These are phyloP conservation scores for Clavaria fumosa DNA, from an alignment of 768 basidiomycete genomes.

Conservation along the genomic window DNA sequence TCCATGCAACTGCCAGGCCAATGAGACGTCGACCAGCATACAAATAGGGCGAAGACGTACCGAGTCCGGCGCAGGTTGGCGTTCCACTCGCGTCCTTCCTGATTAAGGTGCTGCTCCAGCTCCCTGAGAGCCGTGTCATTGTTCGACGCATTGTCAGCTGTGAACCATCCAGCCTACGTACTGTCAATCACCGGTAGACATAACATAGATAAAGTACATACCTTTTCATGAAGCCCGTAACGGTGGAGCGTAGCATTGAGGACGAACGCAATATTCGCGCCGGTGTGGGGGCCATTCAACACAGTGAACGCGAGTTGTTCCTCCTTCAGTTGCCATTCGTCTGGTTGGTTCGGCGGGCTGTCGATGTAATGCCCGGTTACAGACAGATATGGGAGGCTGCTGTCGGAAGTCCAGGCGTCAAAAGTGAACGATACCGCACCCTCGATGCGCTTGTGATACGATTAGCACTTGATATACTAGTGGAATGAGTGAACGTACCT, in stretches of 20 bases:
- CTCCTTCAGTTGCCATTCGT: slow-evolving; percentile 7
- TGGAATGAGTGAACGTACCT: background rate
- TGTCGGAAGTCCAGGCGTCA: slow-evolving; percentile 6
- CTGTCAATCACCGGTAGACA: background rate
- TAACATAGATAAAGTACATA: background rate
- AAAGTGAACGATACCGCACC: slow-evolving; percentile 5
- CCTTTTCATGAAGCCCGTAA: slow-evolving; percentile 3
- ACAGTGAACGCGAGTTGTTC: slow-evolving; percentile 7
- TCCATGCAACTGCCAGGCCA: slow-evolving; percentile 19
- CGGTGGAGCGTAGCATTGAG: background rate
- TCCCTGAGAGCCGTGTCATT: slow-evolving; percentile 4
- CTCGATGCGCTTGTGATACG: background rate
- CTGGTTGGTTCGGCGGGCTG: slow-evolving; percentile 1
- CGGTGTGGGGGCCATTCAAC: slow-evolving; percentile 7
- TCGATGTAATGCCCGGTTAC: slow-evolving; percentile 6
- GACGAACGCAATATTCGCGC: slow-evolving; percentile 3
- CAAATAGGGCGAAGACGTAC: slow-evolving; percentile 8
- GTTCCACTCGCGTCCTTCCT: slow-evolving; percentile 12
- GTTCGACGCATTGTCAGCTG: slow-evolving; percentile 4
- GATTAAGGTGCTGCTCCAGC: background rate
- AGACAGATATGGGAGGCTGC: slow-evolving; percentile 3
- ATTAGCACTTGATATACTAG: background rate
- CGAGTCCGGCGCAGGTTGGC: slow-evolving; percentile 11
- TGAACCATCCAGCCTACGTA: slow-evolving; percentile 6
- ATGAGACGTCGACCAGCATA: background rate